Percentiles rank a stretch among this genome's conserved stretches.
Evolutionary conservation across 305 asterid species (phyloP).

Genomic region (Fraxinus ornus): DNA sequence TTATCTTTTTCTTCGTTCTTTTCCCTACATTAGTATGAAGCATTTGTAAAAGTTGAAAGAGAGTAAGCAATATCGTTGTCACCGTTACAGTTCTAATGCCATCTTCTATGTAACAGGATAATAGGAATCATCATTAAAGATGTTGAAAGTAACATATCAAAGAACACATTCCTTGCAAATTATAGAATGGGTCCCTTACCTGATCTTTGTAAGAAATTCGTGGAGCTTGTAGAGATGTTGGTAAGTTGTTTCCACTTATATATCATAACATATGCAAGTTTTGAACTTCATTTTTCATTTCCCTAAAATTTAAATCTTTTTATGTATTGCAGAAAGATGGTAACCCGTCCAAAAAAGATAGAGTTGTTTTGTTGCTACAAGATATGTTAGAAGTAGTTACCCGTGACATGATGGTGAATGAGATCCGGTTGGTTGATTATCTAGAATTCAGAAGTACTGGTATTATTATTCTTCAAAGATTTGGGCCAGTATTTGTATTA

Average conservation of each 20-base stretch:
- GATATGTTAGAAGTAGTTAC: constrained; percentile 95
- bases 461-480: not conserved
- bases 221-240: constrained; percentile 88
- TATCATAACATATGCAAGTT: constrained; percentile 2
- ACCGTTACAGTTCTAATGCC: constrained; percentile 26
- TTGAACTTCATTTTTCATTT: constrained; percentile 21
- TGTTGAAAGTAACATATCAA: constrained; percentile 70
- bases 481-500: constrained; percentile 1
- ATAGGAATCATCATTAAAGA: constrained; percentile 78
- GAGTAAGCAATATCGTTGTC: constrained; percentile 1
- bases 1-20: constrained; percentile 8
- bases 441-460: constrained; percentile 17
- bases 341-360: constrained; percentile 73
- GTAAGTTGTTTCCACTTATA: constrained; percentile 44
- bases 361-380: constrained; percentile 84
- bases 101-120: constrained; percentile 55
- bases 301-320: constrained; percentile 17
- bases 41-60: not conserved
- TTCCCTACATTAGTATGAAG: constrained; percentile 5
- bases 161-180: constrained; percentile 69
- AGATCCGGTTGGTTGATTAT: constrained; percentile 68
- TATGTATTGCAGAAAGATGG: constrained; percentile 65
- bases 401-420: constrained; percentile 93
- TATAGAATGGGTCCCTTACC: constrained; percentile 86
- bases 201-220: constrained; percentile 73